Base-by-base conservation (phyloP, 2,329 filamentous ascomycete species). In the Clonostachys sp. region DNA sequence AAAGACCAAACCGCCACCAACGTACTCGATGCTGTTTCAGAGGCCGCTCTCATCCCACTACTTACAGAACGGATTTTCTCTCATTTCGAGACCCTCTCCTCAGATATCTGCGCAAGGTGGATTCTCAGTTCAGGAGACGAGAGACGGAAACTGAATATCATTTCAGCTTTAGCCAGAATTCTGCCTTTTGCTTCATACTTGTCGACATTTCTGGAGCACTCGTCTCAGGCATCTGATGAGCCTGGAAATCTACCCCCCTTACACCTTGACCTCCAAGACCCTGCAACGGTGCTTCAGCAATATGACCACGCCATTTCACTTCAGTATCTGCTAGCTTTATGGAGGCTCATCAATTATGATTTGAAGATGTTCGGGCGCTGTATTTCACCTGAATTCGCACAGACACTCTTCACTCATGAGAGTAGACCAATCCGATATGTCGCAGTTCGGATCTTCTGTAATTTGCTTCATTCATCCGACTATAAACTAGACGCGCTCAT, bases 81-180 rank as follows among this genome's bases (percentile, higher is more conserved):
- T 54, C 78, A 87, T 59, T 91, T 91, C 65, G 83, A 88, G 62
- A 72, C 78, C 51, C 70, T 91, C 39, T 89, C 94, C 58, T 81
- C 89, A 56, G 91, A 96, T 65, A 74, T 95, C 44, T 89, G 87
- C 66, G 87, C 90, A 51, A 77, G 87, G 72, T 95, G 90, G 90
- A 73, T 87, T 41, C 72, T 75, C 58, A 64, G 71, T 61, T 57
- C 70, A 30, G 64, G 65, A 30, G 65, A 62, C 40, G 60, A 65
- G 53, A 47, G 63, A 57, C 55, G 65, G 66, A 56, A 66, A 64
- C 57, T 65, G 57, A 47, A 67, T 34, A 56, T 86, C 45, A 77
- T 92, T 53, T 78, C 84, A 48, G 86, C 88, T 34, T 87, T 96
- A 69, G 86, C 88, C 51, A 80, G 87, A 59, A 77, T 96, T 52